These are phyloP conservation scores for Colletotrichum coccodes DNA, from an alignment of 2,329 filamentous ascomycete species.

Conservation along the genomic window DNA sequence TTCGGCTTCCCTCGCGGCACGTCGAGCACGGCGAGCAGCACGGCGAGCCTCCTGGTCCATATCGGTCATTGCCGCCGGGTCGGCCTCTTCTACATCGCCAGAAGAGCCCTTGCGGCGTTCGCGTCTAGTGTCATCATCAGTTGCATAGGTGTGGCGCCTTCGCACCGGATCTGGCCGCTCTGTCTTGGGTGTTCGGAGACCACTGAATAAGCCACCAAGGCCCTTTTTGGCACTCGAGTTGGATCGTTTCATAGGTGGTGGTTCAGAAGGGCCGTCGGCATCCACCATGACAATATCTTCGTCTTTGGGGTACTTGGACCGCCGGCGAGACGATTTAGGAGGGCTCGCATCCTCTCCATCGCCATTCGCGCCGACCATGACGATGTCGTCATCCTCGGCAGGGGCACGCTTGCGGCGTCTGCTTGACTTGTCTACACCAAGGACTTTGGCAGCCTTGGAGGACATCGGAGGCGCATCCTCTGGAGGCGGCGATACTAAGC, in stretches of 20 bases:
- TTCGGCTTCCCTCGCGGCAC: conserved; percentile 57
- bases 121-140: conserved; percentile 59
- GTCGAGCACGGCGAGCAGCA: conserved; percentile 69
- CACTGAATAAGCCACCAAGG: conserved; percentile 70
- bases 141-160: conserved; percentile 61
- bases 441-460: conserved; percentile 81
- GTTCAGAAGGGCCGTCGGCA: conserved; percentile 42
- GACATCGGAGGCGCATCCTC: conserved; percentile 74
- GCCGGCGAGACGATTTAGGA: conserved; percentile 44
- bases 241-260: conserved; percentile 45
- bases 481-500: conserved; percentile 77
- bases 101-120: conserved; percentile 50
- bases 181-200: conserved; percentile 59
- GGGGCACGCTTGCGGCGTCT: conserved; percentile 43
- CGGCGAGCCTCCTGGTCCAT: conserved; percentile 70
- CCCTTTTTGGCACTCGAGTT: conserved; percentile 59
- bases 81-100: conserved; percentile 61
- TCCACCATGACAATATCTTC: conserved; percentile 53
- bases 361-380: conserved; percentile 49
- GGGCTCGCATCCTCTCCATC: conserved; percentile 30
- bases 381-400: conserved; percentile 60
- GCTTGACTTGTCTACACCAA: conserved; percentile 64
- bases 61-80: conserved; percentile 56
- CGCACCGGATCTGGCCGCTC: conserved; percentile 51
- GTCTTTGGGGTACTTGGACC: conserved; percentile 45